Evolutionary conservation across 352 stramenopile species (phyloP).

Genomic region (Chloridella minuta): DNA sequence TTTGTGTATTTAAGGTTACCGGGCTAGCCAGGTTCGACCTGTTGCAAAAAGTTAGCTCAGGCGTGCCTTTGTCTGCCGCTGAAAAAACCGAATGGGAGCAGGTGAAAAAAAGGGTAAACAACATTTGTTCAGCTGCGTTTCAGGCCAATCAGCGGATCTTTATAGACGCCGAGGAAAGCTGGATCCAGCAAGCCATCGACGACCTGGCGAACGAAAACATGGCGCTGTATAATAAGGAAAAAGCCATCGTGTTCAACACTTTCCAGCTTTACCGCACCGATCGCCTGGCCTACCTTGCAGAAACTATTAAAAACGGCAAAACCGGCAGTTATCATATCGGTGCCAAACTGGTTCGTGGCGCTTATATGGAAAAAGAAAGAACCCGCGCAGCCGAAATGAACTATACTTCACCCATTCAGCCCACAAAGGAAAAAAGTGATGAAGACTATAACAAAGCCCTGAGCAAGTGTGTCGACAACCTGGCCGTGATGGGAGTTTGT

Average conservation of each 20-base stretch:
- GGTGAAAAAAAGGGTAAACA: too few species aligned
- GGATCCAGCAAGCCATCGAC: constrained; percentile 88
- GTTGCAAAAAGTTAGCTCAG: too few species aligned
- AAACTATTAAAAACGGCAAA: constrained; percentile 54
- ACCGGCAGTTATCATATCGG: constrained; percentile 58
- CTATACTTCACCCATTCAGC: constrained; percentile 54
- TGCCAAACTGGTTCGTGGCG: constrained; percentile 80
- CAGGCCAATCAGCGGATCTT: constrained; percentile 54
- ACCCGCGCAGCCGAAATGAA: constrained; percentile 43
- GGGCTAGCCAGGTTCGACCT: too few species aligned
- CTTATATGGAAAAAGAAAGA: constrained; percentile 83
- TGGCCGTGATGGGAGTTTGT: constrained; percentile 65
- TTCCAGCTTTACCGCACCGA: constrained; percentile 75
- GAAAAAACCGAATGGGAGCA: too few species aligned
- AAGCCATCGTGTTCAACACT: constrained; percentile 77
- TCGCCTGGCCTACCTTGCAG: constrained; percentile 35
- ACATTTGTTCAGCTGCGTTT: too few species aligned
- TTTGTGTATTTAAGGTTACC: too few species aligned
- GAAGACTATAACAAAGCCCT: constrained; percentile 48
- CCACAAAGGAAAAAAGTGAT: constrained; percentile 62
- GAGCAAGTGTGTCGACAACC: constrained; percentile 39
- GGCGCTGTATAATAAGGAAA: constrained; percentile 43
- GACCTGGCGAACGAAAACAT: constrained; percentile 38
- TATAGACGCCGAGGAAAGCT: constrained; percentile 84
- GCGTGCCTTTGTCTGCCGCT: too few species aligned